Conservation (phyloP, 495 filamentous ascomycete species). For the Parathielavia appendiculata region DNA sequence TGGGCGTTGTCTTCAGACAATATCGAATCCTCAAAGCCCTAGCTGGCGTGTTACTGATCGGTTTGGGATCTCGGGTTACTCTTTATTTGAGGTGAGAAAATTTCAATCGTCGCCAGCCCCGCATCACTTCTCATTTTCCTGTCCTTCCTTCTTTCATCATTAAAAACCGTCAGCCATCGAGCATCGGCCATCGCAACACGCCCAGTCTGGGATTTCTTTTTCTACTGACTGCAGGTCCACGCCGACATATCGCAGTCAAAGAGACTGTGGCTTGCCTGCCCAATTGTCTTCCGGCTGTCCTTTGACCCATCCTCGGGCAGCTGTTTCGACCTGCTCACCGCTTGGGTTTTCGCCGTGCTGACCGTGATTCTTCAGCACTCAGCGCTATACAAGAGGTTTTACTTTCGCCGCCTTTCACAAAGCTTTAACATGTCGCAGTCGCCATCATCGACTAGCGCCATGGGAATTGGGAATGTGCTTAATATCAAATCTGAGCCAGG, state of each 20-base stretch:
- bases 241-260: background rate
- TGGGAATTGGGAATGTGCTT: constrained; percentile 38
- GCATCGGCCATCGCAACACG: constrained; percentile 1
- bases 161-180: background rate
- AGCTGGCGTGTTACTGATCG: background rate
- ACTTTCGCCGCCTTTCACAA: background rate
- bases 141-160: constrained; percentile 8
- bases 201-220: background rate
- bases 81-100: constrained; percentile 13
- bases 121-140: constrained; percentile 2
- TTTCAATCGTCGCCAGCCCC: constrained; percentile 7
- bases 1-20: background rate
- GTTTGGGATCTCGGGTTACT: background rate
- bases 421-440: constrained; percentile 33
- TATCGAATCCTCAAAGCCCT: background rate
- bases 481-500: constrained; percentile 28
- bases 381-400: background rate
- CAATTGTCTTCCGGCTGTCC: background rate
- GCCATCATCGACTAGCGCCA: constrained; percentile 31
- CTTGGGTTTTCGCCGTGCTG: background rate
- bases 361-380: constrained; percentile 1
- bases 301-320: background rate
- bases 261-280: constrained; percentile 6
- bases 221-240: background rate
- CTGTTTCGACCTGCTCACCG: constrained; percentile 10